Evolutionary conservation across 2,329 filamentous ascomycete genomes (phyloP).

Genomic region (Aspergillus ochraceus): DNA sequence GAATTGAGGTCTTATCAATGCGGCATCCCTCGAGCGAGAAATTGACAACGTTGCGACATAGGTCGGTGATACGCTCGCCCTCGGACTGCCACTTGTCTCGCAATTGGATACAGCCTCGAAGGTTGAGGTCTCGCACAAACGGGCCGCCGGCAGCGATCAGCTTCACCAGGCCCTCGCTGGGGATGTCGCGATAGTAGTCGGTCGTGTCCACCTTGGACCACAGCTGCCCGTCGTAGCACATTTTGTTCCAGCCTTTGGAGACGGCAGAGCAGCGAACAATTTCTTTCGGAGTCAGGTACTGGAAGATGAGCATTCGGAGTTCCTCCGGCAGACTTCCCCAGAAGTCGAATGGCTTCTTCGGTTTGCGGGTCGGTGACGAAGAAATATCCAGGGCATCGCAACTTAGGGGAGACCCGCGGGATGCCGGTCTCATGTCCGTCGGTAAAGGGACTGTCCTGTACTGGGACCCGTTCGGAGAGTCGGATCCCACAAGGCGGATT

Average conservation of each 20-base stretch:
- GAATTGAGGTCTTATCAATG: slow-evolving; percentile 74
- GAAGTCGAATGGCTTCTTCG: slow-evolving; percentile 59
- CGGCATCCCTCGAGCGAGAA: slow-evolving; percentile 87
- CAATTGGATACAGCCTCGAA: slow-evolving; percentile 87
- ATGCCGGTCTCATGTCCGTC: slow-evolving; percentile 56
- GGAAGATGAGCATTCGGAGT: slow-evolving; percentile 74
- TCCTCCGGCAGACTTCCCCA: slow-evolving; percentile 83
- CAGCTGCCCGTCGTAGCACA: slow-evolving; percentile 92
- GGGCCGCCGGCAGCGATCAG: slow-evolving; percentile 84
- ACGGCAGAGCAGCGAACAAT: slow-evolving; percentile 76
- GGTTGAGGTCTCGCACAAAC: slow-evolving; percentile 86
- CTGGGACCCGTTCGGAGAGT: slow-evolving; percentile 37
- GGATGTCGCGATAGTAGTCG: slow-evolving; percentile 84
- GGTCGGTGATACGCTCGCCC: slow-evolving; percentile 67
- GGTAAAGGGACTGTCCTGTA: slow-evolving; percentile 63
- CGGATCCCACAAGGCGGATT: slow-evolving; percentile 55
- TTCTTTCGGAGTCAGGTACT: slow-evolving; percentile 75
- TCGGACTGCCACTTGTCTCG: slow-evolving; percentile 76
- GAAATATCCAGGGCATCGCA: slow-evolving; percentile 18
- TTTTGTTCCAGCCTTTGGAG: slow-evolving; percentile 73
- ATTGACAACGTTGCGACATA: slow-evolving; percentile 83
- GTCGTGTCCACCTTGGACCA: slow-evolving; percentile 85
- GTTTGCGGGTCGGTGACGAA: slow-evolving; percentile 26
- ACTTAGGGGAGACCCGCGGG: slow-evolving; percentile 36
- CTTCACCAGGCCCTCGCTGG: slow-evolving; percentile 76